Base-by-base conservation (phyloP, 495 filamentous ascomycete genomes). In the Podospora pseudopauciseta region DNA sequence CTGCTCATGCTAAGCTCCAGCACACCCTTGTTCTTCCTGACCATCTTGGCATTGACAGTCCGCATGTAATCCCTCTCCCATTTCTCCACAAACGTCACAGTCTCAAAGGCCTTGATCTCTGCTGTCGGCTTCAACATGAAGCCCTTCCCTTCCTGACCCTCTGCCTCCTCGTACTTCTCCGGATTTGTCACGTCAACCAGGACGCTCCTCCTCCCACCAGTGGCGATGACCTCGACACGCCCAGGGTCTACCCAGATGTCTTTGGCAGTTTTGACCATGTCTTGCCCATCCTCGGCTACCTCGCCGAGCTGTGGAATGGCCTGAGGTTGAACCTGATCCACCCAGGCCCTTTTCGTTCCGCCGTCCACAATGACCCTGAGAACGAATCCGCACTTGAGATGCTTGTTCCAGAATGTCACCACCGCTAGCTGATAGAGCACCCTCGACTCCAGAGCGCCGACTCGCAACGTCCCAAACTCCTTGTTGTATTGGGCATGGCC, bases 21-120 rank as follows among this genome's bases (percentile, higher is more conserved):
- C 1, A 70, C 68, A 4, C 73, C 70, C 62, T 68, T 70, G 18
- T 71, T 72, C 63, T 69, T 76, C 68, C 72, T 65, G 61, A 63
- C 65, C 20, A 70, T 60, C 3, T 32, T 66, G 11, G 70, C 72
- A 19, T 71, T 49, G 54, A 76, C 74, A 5, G 70, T 72, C 20
- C 74, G 66, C 54, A 66, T 59, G 39, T 76, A 76, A 59, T 71
- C 66, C 63, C 60, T 72, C 68, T 76, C 74, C 74, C 74, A 76
- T 13, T 58, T 63, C 55, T 76, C 74, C 0, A 55, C 65, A 55
- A 76, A 76, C 11, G 68, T 72, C 0, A 75, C 71, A 5, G 26
- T 54, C 3, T 34, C 19, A 23, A 28, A 63, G 15, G 69, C 28
- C 30, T 65, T 65, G 4, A 68, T n/a, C 44, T 59, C 56, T 18